Evolutionary conservation across 805 yeast genomes (phyloP), one percentile per base, ranked within the genome.

Genomic region (Pichia manshurica): DNA sequence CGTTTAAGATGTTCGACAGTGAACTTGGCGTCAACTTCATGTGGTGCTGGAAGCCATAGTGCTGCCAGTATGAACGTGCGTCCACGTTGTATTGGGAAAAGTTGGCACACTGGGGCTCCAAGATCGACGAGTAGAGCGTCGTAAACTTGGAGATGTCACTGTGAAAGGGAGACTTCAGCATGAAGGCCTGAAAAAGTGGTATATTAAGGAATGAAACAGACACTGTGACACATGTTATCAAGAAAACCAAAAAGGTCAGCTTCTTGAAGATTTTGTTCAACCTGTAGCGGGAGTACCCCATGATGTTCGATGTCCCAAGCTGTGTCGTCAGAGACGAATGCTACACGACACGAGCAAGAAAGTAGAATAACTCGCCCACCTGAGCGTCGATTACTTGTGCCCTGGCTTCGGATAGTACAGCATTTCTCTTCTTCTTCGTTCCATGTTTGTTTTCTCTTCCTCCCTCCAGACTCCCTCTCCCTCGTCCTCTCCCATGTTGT

Each of bases 41-140:
- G 12, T 48, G 39, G 42, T 60, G 56, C 10, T 57, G 57, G 34
- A 59, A 64, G 3, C 68, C 68, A 46, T 61, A 64, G 45, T 58
- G 60, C 39, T 63, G 67, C 64, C 63, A 63, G 50, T 56, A 59
- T 7, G 48, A 41, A n/a, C 56, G 46, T 1, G 61, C 38, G 3
- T 55, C 48, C 17, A 47, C 20, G 13, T 48, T 53, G 49, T 63
- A 62, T 5, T 56, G 51, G n/a, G 56, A 55, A 16, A 64, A 53
- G 34, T 53, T 48, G 36, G 57, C 60, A 45, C 65, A 63, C 3
- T 43, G 39, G 0, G 66, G 67, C 16, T 39, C 44, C 37, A 60
- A 42, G 9, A 20, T 13, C 3, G 40, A 31, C 2, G 28, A 8
- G 16, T 44, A 48, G 8, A 48, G 6, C 29, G 22, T 13, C 17